Base-by-base conservation (phyloP, 2,329 filamentous ascomycete species). In the Colletotrichum scovillei region DNA sequence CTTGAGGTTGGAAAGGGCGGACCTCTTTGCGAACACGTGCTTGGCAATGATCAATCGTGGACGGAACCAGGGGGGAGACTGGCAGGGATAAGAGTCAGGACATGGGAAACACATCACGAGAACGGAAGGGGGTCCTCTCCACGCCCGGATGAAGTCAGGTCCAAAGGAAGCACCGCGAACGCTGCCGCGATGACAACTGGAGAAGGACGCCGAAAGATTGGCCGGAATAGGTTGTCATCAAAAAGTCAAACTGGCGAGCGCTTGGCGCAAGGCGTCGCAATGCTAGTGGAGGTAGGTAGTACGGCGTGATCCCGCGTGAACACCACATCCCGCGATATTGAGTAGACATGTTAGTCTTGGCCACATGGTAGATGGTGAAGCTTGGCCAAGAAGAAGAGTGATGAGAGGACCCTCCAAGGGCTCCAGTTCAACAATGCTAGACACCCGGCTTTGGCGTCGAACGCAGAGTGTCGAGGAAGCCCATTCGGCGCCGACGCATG, bases 81-180 rank as follows among this genome's bases (percentile, higher is more conserved):
- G 32, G 46, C 67, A 60, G 67, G 65, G 66, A 55, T 22, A 16
- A 46, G 67, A 70, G 55, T 62, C 69, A 63, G 69, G 4, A 26
- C 3, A 22, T 26, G 32, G 35, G 55, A 73, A 73, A 73, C 60
- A 72, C 59, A 49, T 73, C 9, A 65, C 55, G 67, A 70, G 55
- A 65, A 60, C 30, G 53, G 58, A 58, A 38, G 49, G 49, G 12
- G 19, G 38, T 2, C 58, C 16, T n/a, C 11, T 65, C 16, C 60
- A 30, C 28, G 67, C 16, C 12, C 7, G 19, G 16, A 63, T 2
- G 26, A 42, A 30, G 24, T 14, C 60, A 24, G 66, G 52, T 38
- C 52, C 30, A 56, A 42, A 52, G 46, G 38, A 59, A 63, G 42
- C 22, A 24, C 2, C 6, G 42, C 42, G 3, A 49, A 22, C 26